These are phyloP conservation scores for Noccaea caerulescens DNA, from an alignment of 345 rosid species.

Conservation along the genomic window DNA sequence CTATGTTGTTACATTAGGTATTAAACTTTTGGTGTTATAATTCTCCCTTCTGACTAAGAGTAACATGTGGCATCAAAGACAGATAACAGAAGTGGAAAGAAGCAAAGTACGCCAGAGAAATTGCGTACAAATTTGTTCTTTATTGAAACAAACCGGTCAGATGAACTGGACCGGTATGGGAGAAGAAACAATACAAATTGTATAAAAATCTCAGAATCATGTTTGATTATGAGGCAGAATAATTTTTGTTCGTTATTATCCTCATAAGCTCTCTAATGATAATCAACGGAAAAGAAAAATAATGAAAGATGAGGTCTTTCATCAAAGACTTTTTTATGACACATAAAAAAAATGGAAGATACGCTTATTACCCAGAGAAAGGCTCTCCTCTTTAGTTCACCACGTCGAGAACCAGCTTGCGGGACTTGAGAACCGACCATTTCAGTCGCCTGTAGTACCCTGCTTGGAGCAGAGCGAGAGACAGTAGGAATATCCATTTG, in stretches of 20 bases:
- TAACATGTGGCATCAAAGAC: not conserved
- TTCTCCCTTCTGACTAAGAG: not conserved
- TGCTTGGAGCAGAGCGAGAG: conserved; percentile 93
- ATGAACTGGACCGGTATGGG: conserved; percentile 6
- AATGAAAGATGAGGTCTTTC: conserved; percentile 29
- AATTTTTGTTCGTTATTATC: conserved; percentile 34
- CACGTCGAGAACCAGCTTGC: conserved; percentile 85
- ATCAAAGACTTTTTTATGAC: conserved; percentile 37
- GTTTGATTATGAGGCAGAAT: conserved; percentile 30
- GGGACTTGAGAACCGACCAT: conserved; percentile 93
- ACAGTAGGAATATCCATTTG: conserved; percentile 95
- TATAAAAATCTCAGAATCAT: conserved; percentile 28
- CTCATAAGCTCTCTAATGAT: conserved; percentile 28
- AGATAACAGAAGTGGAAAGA: not conserved
- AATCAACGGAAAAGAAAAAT: conserved; percentile 4
- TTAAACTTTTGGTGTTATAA: not conserved
- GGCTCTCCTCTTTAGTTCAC: conserved; percentile 61
- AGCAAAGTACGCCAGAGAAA: not conserved
- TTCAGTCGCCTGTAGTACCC: conserved; percentile 86
- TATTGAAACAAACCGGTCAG: conserved; percentile 25
- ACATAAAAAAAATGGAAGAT: conserved; percentile 43
- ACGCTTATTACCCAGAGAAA: conserved; percentile 45
- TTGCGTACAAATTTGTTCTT: conserved; percentile 9
- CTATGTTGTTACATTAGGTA: not conserved
- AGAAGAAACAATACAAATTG: conserved; percentile 28